These are phyloP conservation scores for Drechslera avenae DNA, from an alignment of 2,329 filamentous ascomycete genomes.

Conservation along the genomic window DNA sequence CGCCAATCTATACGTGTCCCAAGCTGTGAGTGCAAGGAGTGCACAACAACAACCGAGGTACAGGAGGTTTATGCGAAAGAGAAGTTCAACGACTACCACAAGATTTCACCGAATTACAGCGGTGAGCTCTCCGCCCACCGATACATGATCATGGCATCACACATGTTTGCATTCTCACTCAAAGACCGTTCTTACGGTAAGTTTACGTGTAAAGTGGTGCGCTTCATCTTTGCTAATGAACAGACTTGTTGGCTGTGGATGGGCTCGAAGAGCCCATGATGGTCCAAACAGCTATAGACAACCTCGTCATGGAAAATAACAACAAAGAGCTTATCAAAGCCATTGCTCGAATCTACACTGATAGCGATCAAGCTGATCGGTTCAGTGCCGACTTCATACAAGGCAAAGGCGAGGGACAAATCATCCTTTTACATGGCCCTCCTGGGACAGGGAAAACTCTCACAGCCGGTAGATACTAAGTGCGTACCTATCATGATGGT, in stretches of 20 bases:
- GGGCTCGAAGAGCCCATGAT: neutral
- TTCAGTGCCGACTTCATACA: constrained; percentile 52
- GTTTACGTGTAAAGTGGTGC: neutral
- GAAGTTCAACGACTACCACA: neutral
- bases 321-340: neutral
- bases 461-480: constrained; percentile 2
- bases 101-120: neutral
- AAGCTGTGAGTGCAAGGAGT: neutral
- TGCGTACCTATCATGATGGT: neutral
- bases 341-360: neutral
- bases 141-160: neutral
- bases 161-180: neutral
- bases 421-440: constrained; percentile 26
- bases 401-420: constrained; percentile 43
- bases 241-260: neutral
- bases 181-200: neutral
- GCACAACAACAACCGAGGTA: neutral
- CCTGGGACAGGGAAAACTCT: constrained; percentile 30
- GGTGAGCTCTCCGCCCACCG: neutral
- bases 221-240: neutral
- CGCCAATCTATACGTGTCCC: neutral
- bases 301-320: neutral
- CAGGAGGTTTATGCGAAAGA: neutral
- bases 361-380: neutral
- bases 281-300: neutral